These are phyloP conservation scores for Solanum hybrid DNA, from an alignment of 305 asterid species.

Conservation along the genomic window DNA sequence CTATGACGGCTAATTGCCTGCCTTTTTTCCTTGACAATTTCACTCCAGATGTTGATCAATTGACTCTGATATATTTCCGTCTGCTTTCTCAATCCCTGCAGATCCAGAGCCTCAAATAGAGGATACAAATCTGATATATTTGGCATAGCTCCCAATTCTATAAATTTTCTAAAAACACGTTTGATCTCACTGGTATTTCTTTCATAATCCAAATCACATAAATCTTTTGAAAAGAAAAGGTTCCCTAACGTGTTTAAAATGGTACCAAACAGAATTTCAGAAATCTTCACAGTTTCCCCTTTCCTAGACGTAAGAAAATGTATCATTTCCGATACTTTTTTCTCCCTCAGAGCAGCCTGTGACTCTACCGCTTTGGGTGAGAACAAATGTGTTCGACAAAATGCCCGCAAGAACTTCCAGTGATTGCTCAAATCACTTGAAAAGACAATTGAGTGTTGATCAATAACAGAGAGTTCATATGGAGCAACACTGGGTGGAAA, in stretches of 20 bases:
- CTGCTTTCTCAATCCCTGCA: constrained; percentile 1
- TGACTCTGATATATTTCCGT: too few relatives aligned
- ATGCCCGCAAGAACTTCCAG: constrained; percentile 10
- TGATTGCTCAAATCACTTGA: constrained; percentile 3
- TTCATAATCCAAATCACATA: constrained; percentile 1
- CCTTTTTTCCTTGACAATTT: too few relatives aligned
- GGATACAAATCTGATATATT: constrained; percentile 15
- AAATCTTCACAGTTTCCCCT: constrained; percentile 2
- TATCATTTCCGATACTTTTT: constrained; percentile 7
- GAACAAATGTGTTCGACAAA: constrained; percentile 14
- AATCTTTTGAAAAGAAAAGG: constrained; percentile 1
- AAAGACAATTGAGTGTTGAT: background rate
- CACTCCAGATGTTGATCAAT: too few relatives aligned
- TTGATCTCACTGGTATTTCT: background rate
- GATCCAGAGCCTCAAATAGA: constrained; percentile 5
- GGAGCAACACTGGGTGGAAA: background rate
- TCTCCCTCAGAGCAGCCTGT: constrained; percentile 6
- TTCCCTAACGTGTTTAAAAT: background rate
- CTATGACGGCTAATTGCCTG: too few relatives aligned
- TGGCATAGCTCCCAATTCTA: background rate
- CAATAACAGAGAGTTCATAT: background rate
- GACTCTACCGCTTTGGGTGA: constrained; percentile 4
- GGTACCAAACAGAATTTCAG: background rate
- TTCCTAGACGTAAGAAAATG: background rate
- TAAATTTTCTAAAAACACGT: background rate